Evolutionary conservation across 2,329 filamentous ascomycete species (phyloP), one percentile per base, ranked within the genome.

Genomic region (Colletotrichum incanum): DNA sequence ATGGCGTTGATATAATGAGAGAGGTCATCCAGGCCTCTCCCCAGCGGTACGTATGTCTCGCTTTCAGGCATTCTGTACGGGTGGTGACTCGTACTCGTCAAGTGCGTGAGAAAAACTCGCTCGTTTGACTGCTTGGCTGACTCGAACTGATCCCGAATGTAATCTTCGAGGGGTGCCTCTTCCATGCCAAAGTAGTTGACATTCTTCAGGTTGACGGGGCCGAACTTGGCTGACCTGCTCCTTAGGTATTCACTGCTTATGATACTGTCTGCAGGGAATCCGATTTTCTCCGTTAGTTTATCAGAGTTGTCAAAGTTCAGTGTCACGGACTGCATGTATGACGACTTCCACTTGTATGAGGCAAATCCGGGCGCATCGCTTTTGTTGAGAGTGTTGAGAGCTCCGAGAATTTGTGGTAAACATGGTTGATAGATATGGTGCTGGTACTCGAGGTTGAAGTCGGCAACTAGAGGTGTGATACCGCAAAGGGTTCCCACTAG

Each of bases 151-250:
- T 76, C 69, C n/a, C 73, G 73, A 62, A 82, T 79, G 20, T 80
- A 72, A 55, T 84, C 82, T 71, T 79, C 80, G 1, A 84, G 75
- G 50, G 83, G 82, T 7, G 78, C 77, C 72, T 86, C 84, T 5
- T 83, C 76, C 63, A 76, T 84, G 70, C 84, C 84, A 74, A 85
- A 86, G 70, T 85, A 86, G 72, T 85, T 85, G 68, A 76, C 68
- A 43, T 72, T 73, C 9, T 74, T 65, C 43, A 68, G 50, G 49
- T 49, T 23, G 16, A 68, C 65, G 5, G 45, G 43, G 8, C 65
- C 65, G 39, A 65, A 68, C 23, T 72, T 61, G 23, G 67, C 65
- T 3, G 72, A 5, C 20, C 7, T 12, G 52, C 52, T 55, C 11
- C 52, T 37, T 28, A 55, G 31, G 20, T 55, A 55, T 11, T 34